A percentile compares a stretch with the other conserved stretches of the same genome.
Conservation (phyloP, 208 protist genomes). For the Vickermania spadyakhi region DNA sequence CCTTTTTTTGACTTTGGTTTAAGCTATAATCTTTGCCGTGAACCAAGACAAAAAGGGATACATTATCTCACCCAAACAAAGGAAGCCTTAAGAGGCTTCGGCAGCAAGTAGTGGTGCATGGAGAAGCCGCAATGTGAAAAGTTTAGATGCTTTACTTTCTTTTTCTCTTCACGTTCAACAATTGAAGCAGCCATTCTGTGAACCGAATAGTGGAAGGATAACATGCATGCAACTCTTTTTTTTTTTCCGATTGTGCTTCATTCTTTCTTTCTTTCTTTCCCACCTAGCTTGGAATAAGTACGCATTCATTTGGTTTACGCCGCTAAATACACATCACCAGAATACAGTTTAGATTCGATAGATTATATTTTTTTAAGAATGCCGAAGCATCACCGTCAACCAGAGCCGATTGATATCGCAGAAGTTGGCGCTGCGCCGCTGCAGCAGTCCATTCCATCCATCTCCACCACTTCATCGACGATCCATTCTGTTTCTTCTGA, state of each 20-base stretch:
- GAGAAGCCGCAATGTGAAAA: too few species aligned
- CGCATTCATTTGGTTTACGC: too few species aligned
- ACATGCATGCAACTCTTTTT: neutral
- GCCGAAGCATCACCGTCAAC: constrained; percentile 74
- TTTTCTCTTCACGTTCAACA: constrained; percentile 1
- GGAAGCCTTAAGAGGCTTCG: too few species aligned
- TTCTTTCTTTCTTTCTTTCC: neutral
- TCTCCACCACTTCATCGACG: neutral
- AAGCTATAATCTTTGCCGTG: neutral
- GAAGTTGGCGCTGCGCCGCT: neutral
- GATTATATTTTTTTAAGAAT: constrained; percentile 16
- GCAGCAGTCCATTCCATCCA: neutral
- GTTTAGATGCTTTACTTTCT: constrained; percentile 1
- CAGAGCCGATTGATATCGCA: constrained; percentile 33
- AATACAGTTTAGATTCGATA: neutral
- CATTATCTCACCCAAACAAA: too few species aligned
- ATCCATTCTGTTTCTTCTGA: neutral
- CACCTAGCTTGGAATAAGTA: neutral
- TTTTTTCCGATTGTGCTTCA: neutral
- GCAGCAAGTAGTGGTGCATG: too few species aligned
- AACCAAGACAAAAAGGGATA: too few species aligned
- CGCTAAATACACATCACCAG: too few species aligned
- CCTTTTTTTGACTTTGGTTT: neutral
- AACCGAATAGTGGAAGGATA: too few species aligned
- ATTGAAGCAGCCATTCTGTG: neutral